A percentile compares a stretch with the other conserved stretches of the same genome.
Conservation (phyloP, 306 rosid species). For the Trifolium pratense region DNA sequence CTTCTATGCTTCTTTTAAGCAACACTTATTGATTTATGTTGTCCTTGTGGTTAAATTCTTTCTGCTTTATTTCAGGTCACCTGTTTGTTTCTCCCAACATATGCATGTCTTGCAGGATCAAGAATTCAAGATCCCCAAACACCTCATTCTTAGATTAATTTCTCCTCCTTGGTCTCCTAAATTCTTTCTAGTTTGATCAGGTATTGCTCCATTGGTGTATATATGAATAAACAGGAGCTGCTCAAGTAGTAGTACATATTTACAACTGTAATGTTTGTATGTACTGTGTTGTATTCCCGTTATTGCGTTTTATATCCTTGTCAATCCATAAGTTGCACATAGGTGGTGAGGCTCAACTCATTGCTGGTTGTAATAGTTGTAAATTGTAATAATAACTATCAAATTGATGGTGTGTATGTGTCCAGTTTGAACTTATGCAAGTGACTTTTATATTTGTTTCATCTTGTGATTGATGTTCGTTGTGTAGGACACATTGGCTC, state of each 20-base stretch:
- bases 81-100: not conserved
- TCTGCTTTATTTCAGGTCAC: constrained; percentile 27
- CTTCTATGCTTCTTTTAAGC: not conserved
- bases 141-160: not conserved
- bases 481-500: not conserved
- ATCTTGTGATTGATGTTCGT: not conserved
- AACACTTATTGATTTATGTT: constrained; percentile 3
- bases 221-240: constrained; percentile 27
- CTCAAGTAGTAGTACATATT: constrained; percentile 8
- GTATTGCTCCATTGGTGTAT: constrained; percentile 26
- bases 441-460: not conserved
- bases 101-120: constrained; percentile 13
- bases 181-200: constrained; percentile 35
- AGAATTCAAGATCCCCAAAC: constrained; percentile 6
- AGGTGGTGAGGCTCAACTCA: not conserved
- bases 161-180: constrained; percentile 6
- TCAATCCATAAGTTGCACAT: not conserved
- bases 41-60: not conserved
- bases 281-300: not conserved
- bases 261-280: constrained; percentile 33
- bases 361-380: not conserved
- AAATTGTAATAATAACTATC: not conserved
- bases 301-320: constrained; percentile 12
- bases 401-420: not conserved
- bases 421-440: constrained; percentile 12